phyloP scores from a whole-genome alignment of 2,329 filamentous ascomycete genomes.

The Macroventuria anomochaeta region DNA sequence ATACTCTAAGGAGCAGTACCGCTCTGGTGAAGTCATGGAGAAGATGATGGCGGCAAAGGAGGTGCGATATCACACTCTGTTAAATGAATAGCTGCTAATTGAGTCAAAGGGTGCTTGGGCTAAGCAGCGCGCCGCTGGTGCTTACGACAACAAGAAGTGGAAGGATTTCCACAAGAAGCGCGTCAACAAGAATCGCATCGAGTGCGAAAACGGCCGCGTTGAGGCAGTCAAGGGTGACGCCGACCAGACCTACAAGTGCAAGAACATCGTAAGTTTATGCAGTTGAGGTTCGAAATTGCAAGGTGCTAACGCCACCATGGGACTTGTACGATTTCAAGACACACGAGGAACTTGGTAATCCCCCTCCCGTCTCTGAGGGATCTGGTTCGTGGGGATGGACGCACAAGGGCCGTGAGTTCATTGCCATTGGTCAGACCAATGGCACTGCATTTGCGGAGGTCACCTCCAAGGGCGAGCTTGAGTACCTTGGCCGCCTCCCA shows the following conservation, averaged over 20 bases:
- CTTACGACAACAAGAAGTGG: constrained; percentile 42
- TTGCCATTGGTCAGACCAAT: constrained; percentile 62
- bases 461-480: constrained; percentile 55
- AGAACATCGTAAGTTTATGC: constrained; percentile 54
- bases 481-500: constrained; percentile 62
- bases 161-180: constrained; percentile 41
- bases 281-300: not conserved
- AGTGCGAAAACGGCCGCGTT: constrained; percentile 45
- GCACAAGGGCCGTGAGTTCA: constrained; percentile 60
- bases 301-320: constrained; percentile 18
- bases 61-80: constrained; percentile 17
- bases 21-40: constrained; percentile 43
- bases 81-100: constrained; percentile 19
- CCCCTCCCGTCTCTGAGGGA: constrained; percentile 45
- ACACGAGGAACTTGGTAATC: constrained; percentile 61
- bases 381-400: constrained; percentile 62
- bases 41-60: constrained; percentile 46
- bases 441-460: constrained; percentile 63
- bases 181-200: constrained; percentile 35
- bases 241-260: constrained; percentile 51
- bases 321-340: constrained; percentile 65
- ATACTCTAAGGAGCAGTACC: constrained; percentile 41
- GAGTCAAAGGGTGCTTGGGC: constrained; percentile 38
- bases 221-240: constrained; percentile 48
- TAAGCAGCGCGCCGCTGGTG: constrained; percentile 38